Evolutionary conservation across 768 basidiomycete genomes (phyloP).

Genomic region (Mrakia hoshinonis): DNA sequence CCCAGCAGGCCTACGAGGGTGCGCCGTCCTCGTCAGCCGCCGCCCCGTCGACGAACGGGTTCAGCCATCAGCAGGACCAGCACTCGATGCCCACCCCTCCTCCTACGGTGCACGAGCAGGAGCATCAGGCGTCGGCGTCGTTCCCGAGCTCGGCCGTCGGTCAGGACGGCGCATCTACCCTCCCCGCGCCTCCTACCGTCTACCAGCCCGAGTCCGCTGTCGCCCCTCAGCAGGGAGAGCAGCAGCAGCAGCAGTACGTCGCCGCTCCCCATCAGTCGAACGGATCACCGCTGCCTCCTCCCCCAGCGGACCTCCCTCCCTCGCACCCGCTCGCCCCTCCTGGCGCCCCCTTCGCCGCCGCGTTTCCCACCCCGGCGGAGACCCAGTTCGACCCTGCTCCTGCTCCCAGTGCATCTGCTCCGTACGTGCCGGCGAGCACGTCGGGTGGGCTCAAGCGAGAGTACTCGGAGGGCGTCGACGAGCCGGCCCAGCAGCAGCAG

Average conservation of each 20-base stretch:
- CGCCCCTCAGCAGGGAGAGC: background rate
- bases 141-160: background rate
- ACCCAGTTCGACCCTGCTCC: slow-evolving; percentile 3
- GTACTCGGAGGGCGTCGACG: slow-evolving; percentile 5
- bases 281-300: background rate
- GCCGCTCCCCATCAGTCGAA: background rate
- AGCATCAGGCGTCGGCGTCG: slow-evolving; percentile 1
- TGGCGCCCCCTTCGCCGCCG: slow-evolving; percentile 12
- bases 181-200: background rate
- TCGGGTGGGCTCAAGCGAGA: slow-evolving; percentile 20
- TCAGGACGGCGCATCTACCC: background rate
- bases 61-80: background rate
- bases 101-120: background rate
- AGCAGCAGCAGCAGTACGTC: background rate
- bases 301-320: slow-evolving; percentile 6
- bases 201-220: background rate
- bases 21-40: background rate
- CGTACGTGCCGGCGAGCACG: background rate
- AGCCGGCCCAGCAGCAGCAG: background rate
- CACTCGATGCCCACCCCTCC: slow-evolving; percentile 6
- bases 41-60: background rate
- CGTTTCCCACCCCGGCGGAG: slow-evolving; percentile 3
- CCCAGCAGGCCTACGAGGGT: background rate
- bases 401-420: background rate
- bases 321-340: slow-evolving; percentile 25